Evolutionary conservation across 176 grass and related monocot genomes (phyloP), one percentile per base, ranked within the genome.

Genomic region (Phoenix dactylifera): DNA sequence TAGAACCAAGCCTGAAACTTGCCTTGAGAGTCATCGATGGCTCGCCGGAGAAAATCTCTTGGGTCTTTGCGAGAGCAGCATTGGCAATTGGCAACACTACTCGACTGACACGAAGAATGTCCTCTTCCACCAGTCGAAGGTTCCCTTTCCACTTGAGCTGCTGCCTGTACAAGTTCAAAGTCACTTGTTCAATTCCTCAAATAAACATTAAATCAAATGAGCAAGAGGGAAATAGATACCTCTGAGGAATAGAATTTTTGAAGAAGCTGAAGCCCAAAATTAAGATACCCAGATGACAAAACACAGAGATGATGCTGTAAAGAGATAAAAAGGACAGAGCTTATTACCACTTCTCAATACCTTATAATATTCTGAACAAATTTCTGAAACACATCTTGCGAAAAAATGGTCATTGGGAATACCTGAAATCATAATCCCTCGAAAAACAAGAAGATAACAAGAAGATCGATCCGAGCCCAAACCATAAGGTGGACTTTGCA

Each of bases 11-110:
- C 72, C 9, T 69, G 22, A 78, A 22, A 25, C 80, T 76, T 86
- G 89, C 92, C 67, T 98, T 85, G 62, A 98, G 80, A 79, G 87
- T 98, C 80, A 76, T 89, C 10, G 67, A 78, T 1, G 88, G 85
- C 26, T 98, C 85, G 20, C 93, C 88, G n/a, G 69, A 89, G 81
- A 98, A 98, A 39, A 98, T 67, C 15, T 85, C 74, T 83, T 86
- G 82, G 50, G 64, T 66, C 4, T 62, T 81, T 4, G 81, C 88
- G 65, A 92, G 65, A 51, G 78, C 70, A 50, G 66, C 70, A 54
- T 98, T 98, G 16, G 74, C 87, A 58, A 86, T 49, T 16, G 82
- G 93, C 24, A 92, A 58, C 55, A 98, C 22, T 44, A 65, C 61
- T 35, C 64, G 61, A 1, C 75, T 63, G 53, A 75, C 79, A 29